phyloP scores from a whole-genome alignment of 768 basidiomycete species.

The Hericium erinaceus region DNA sequence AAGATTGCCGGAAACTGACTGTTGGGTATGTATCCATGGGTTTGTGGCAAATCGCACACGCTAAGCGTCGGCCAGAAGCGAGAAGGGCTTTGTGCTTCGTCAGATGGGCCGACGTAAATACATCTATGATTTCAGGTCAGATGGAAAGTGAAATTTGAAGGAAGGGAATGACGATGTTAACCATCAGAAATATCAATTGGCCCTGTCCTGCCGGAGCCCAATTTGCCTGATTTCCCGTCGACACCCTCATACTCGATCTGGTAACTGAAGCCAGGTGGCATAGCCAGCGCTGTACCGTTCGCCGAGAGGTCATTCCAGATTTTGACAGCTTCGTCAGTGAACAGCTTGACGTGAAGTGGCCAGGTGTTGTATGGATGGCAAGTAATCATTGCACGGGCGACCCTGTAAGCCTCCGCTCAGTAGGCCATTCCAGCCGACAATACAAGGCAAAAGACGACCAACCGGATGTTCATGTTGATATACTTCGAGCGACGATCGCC shows the following conservation, averaged over 20 bases:
- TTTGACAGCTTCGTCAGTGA: slow-evolving; percentile 51
- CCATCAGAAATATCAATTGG: slow-evolving; percentile 54
- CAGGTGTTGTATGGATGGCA: slow-evolving; percentile 60
- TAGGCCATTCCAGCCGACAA: too few relatives aligned
- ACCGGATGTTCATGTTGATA: slow-evolving; percentile 41
- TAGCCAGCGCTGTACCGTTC: slow-evolving; percentile 16
- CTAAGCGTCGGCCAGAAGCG: background rate
- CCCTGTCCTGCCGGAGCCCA: slow-evolving; percentile 43
- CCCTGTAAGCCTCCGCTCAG: slow-evolving; percentile 25
- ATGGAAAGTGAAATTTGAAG: too few relatives aligned
- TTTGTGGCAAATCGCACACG: slow-evolving; percentile 16
- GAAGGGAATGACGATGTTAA: slow-evolving; percentile 23
- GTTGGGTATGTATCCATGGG: slow-evolving; percentile 30
- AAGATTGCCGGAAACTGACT: slow-evolving; percentile 22
- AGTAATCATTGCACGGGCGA: slow-evolving; percentile 54
- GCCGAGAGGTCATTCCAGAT: slow-evolving; percentile 36
- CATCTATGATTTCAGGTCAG: background rate
- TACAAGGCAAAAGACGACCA: slow-evolving; percentile 14
- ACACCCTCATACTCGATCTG: slow-evolving; percentile 58
- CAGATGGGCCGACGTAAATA: slow-evolving; percentile 4
- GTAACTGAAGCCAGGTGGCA: slow-evolving; percentile 46
- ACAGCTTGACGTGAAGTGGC: slow-evolving; percentile 70
- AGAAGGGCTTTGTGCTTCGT: slow-evolving; percentile 5
- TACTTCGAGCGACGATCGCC: slow-evolving; percentile 16
- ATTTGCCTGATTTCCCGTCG: slow-evolving; percentile 49